These are phyloP conservation scores for Nematodospora valgi DNA, from an alignment of 805 yeast species.

Conservation along the genomic window DNA sequence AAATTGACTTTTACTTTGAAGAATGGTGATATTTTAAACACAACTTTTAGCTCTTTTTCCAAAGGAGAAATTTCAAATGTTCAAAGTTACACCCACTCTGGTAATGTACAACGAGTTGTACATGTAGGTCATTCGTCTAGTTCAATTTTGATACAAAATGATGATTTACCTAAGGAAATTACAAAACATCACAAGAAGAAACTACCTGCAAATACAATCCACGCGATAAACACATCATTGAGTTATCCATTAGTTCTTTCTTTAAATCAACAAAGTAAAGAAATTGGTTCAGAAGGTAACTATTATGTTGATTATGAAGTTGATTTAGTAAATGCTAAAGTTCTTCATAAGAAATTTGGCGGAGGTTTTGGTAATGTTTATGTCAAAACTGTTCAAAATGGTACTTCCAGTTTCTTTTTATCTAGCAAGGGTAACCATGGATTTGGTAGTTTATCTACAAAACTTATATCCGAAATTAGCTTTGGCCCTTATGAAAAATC, in stretches of 20 bases:
- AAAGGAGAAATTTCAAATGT: constrained; percentile 34
- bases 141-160: constrained; percentile 21
- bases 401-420: constrained; percentile 23
- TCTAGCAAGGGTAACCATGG: constrained; percentile 30
- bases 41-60: constrained; percentile 25
- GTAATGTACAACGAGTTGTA: constrained; percentile 35
- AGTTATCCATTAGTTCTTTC: constrained; percentile 27
- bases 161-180: constrained; percentile 5
- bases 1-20: constrained; percentile 32
- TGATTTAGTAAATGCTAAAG: constrained; percentile 16
- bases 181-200: neutral
- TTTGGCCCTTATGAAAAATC: constrained; percentile 15
- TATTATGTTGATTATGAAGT: constrained; percentile 19
- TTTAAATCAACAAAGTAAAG: constrained; percentile 9
- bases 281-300: constrained; percentile 6
- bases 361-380: constrained; percentile 14
- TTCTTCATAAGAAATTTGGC: constrained; percentile 2
- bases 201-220: constrained; percentile 11
- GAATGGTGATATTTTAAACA: constrained; percentile 33
- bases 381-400: constrained; percentile 22
- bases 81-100: constrained; percentile 35
- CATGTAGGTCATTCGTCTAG: constrained; percentile 19
- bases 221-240: constrained; percentile 15
- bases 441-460: constrained; percentile 26
- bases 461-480: constrained; percentile 4